These are phyloP conservation scores for Magnolia kwangsiensis DNA, from an alignment of 164 flowering plant species.

Conservation along the genomic window DNA sequence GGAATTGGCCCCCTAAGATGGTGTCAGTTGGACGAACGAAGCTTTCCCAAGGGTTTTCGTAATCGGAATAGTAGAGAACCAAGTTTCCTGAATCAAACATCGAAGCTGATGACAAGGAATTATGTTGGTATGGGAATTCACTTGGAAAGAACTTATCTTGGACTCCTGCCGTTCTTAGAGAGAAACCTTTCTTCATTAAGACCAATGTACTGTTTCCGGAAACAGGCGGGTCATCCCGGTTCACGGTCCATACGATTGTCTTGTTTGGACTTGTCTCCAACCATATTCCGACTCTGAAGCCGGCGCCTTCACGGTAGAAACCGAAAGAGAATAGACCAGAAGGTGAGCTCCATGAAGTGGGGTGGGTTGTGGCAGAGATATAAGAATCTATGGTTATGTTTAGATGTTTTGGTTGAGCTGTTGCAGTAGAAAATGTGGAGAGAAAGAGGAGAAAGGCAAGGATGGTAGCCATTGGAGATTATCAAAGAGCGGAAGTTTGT, in stretches of 20 bases:
- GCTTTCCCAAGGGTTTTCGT: background rate
- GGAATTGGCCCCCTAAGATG: slow-evolving; percentile 4
- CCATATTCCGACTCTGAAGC: slow-evolving; percentile 3
- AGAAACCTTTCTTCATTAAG: background rate
- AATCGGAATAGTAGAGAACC: slow-evolving; percentile 8
- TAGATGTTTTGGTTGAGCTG: no score
- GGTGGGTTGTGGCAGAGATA: no score
- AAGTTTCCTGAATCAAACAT: slow-evolving; percentile 46
- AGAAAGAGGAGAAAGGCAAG: no score
- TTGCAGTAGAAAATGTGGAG: no score
- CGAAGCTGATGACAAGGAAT: slow-evolving; percentile 18
- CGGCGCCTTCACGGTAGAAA: background rate
- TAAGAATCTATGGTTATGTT: no score
- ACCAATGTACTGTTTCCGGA: background rate
- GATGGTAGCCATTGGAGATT: no score
- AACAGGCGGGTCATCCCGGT: slow-evolving; percentile 1
- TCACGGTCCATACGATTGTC: slow-evolving; percentile 9
- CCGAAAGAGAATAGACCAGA: background rate
- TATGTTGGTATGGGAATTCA: background rate
- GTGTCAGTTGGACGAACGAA: slow-evolving; percentile 8
- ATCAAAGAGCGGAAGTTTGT: no score
- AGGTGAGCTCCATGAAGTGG: background rate
- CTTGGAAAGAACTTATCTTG: background rate
- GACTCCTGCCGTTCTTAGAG: background rate
- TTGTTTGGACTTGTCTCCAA: background rate